Evolutionary conservation across 805 yeast genomes (phyloP), one percentile per base, ranked within the genome.

Genomic region (Metschnikowia dekortorum): DNA sequence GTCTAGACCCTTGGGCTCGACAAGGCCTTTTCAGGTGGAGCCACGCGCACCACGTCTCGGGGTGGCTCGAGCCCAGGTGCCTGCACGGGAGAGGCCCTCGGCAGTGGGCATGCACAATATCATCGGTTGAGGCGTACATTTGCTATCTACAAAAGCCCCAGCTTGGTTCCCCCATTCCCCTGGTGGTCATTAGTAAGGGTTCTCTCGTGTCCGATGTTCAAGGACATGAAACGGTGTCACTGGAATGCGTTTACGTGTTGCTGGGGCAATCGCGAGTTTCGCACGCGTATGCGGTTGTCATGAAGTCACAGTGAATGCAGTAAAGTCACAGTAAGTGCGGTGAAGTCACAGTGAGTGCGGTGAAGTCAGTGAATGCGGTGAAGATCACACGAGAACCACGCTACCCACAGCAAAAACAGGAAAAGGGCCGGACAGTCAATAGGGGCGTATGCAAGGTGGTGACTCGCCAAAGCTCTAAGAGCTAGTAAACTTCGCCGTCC

Each of bases 81-180:
- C 18, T 16, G 18, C 18, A 16, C 18, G 18, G 18, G 18, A 16
- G 18, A 16, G 18, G 18, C 2, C 18, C 18, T 16, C 18, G 18
- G 18, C 18, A 16, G 18, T 16, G 18, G 18, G 18, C 18, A 16
- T 2, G 18, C 18, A 16, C 3, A 16, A 16, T 16, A 16, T 16
- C 18, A 16, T 16, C 18, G 9, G 13, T 11, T 8, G 41, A n/a
- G 30, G 35, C 18, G 13, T 30, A 8, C 9, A 38, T n/a, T 6
- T 39, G 41, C 28, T 42, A 32, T 22, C 38, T 42, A 38, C 45
- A 31, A 37, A 33, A 22, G 45, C 38, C 45, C 38, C 32, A 38
- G 30, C 45, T 11, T 42, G 45, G 45, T 32, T 22, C 38, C n/a
- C 22, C 22, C 16, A 31, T 42, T 16, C 45, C 33, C 38, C 31